Evolutionary conservation across 805 yeast species (phyloP).

Genomic region (Metschnikowia reukaufii): DNA sequence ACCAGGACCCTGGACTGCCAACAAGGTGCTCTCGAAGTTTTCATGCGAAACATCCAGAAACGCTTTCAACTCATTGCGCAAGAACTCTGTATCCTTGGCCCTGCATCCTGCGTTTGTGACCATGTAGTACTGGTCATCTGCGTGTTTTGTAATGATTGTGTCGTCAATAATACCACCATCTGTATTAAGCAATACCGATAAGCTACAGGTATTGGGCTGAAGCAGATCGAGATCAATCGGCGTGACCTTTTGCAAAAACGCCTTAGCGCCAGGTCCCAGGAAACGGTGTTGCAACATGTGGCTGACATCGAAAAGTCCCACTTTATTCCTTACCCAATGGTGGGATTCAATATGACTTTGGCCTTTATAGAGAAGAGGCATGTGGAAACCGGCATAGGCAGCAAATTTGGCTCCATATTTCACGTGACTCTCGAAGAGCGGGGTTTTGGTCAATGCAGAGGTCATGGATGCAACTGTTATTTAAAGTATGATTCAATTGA

Average conservation of each 20-base stretch:
- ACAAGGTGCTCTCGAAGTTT: conserved; percentile 66
- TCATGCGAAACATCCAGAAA: conserved; percentile 39
- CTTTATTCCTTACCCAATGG: conserved; percentile 84
- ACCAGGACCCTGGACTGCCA: conserved; percentile 93
- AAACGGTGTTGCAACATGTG: conserved; percentile 94
- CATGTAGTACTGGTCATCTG: conserved; percentile 69
- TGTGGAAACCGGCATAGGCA: conserved; percentile 92
- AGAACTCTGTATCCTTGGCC: conserved; percentile 70
- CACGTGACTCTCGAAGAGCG: conserved; percentile 77
- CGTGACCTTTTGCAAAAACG: conserved; percentile 75
- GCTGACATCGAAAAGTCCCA: conserved; percentile 93
- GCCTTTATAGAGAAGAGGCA: conserved; percentile 89
- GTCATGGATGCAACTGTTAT: too few species aligned
- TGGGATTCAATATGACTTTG: conserved; percentile 92
- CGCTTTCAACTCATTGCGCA: conserved; percentile 49
- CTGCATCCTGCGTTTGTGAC: conserved; percentile 97
- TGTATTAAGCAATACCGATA: conserved; percentile 72
- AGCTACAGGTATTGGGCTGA: conserved; percentile 59
- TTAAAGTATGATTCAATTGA: too few species aligned
- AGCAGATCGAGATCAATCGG: conserved; percentile 77
- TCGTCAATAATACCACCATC: conserved; percentile 88
- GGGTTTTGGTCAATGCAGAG: conserved; percentile 57
- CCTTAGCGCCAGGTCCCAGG: conserved; percentile 64
- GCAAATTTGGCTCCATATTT: conserved; percentile 86
- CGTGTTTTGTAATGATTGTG: conserved; percentile 88